These are phyloP conservation scores for Aspergillaceae sp. DNA, from an alignment of 2,329 filamentous ascomycete species.

Conservation along the genomic window DNA sequence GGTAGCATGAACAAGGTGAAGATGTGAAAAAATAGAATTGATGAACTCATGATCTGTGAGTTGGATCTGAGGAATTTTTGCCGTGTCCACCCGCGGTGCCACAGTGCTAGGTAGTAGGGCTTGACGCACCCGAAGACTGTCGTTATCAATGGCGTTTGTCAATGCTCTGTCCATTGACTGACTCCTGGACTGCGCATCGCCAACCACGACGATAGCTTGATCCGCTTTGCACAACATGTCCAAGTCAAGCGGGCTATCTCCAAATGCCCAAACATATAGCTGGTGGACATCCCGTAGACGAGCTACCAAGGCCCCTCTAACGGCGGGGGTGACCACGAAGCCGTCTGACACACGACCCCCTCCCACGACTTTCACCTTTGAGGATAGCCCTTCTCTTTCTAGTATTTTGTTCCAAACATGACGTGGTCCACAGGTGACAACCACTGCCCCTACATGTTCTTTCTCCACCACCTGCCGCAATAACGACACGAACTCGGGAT, in stretches of 20 bases:
- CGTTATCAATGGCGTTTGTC: constrained; percentile 31
- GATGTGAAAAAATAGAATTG: constrained; percentile 13
- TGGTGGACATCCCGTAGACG: constrained; percentile 28
- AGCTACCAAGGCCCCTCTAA: constrained; percentile 44
- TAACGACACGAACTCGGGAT: constrained; percentile 42
- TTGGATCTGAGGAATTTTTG: constrained; percentile 35
- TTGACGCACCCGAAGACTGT: constrained; percentile 39
- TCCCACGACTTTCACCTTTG: constrained; percentile 45
- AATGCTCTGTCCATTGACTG: constrained; percentile 46
- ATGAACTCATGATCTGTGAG: constrained; percentile 25
- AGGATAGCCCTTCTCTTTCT: constrained; percentile 32
- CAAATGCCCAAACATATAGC: constrained; percentile 47
- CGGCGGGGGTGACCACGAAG: constrained; percentile 42
- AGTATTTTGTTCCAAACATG: constrained; percentile 50
- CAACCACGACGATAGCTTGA: constrained; percentile 49
- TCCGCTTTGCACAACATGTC: constrained; percentile 49
- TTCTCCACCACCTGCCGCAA: constrained; percentile 26
- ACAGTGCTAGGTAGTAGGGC: constrained; percentile 36
- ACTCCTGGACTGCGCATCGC: constrained; percentile 40
- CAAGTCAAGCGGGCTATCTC: constrained; percentile 53
- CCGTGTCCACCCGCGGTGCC: constrained; percentile 36
- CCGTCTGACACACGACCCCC: constrained; percentile 41
- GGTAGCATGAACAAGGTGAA: constrained; percentile 39
- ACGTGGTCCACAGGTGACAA: constrained; percentile 49
- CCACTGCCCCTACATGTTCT: constrained; percentile 37